These are phyloP conservation scores for Phytophthora fragariaefolia DNA, from an alignment of 352 stramenopile species.

Conservation along the genomic window DNA sequence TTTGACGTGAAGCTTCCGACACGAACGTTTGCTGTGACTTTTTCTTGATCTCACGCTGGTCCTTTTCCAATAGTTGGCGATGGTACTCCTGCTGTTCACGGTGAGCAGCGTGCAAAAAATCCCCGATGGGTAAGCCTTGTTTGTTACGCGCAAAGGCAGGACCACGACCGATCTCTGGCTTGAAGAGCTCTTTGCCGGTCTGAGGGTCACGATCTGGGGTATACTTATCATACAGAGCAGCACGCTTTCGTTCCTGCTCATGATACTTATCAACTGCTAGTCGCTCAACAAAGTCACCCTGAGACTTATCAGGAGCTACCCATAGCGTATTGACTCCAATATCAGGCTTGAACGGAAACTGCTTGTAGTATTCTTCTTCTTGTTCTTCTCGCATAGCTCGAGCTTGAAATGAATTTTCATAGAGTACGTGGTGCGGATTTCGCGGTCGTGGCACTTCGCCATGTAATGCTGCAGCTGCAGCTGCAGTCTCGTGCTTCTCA, in stretches of 20 bases:
- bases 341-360: conserved; percentile 82
- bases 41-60: conserved; percentile 52
- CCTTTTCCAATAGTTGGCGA: conserved; percentile 49
- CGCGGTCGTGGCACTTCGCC: conserved; percentile 38
- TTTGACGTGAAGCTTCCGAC: conserved; percentile 60
- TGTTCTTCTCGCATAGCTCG: conserved; percentile 47
- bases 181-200: conserved; percentile 73
- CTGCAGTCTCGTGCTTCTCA: conserved; percentile 65
- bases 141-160: conserved; percentile 80
- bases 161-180: conserved; percentile 64
- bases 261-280: conserved; percentile 76
- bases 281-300: conserved; percentile 68
- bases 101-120: conserved; percentile 76
- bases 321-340: conserved; percentile 80
- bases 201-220: conserved; percentile 59
- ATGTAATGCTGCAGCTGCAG: conserved; percentile 23
- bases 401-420: conserved; percentile 71
- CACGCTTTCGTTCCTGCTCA: conserved; percentile 63
- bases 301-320: conserved; percentile 41
- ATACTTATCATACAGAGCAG: conserved; percentile 70
- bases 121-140: conserved; percentile 69
- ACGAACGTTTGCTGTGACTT: conserved; percentile 61
- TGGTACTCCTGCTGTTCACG: conserved; percentile 71
- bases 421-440: conserved; percentile 69
- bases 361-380: conserved; percentile 62